phyloP scores from a whole-genome alignment of 106 monocot genomes.

The Dioscorea alata region DNA sequence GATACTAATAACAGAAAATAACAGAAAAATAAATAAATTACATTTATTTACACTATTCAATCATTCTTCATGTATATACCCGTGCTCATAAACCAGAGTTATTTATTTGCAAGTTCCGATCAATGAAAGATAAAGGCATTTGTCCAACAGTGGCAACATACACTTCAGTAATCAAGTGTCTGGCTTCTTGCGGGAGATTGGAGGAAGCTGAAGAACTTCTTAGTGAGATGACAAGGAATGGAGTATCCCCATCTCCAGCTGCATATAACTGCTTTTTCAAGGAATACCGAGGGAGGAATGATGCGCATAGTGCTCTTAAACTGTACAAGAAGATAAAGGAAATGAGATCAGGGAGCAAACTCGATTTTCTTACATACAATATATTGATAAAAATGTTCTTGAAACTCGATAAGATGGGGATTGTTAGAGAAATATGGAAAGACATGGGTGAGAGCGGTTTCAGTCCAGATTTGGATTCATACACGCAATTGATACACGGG shows the following conservation, averaged over 20 bases:
- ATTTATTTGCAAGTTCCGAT: conserved; percentile 36
- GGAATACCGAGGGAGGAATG: conserved; percentile 86
- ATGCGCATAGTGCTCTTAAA: conserved; percentile 39
- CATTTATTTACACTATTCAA: too few species aligned
- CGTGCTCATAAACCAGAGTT: conserved; percentile 90
- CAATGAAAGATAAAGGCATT: conserved; percentile 82
- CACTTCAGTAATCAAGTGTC: conserved; percentile 87
- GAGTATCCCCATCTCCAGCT: conserved; percentile 59
- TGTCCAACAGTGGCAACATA: conserved; percentile 80
- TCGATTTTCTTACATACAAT: conserved; percentile 79
- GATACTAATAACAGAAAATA: too few species aligned
- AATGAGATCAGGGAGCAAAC: conserved; percentile 15
- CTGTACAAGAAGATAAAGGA: conserved; percentile 82
- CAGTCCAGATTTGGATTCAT: conserved; percentile 85
- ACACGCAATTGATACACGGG: conserved; percentile 76
- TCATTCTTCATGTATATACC: conserved; percentile 87
- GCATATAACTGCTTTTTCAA: conserved; percentile 97
- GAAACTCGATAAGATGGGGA: conserved; percentile 29
- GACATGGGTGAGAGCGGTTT: conserved; percentile 60
- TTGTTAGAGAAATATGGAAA: conserved; percentile 65
- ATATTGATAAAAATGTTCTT: conserved; percentile 73
- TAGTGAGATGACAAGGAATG: conserved; percentile 56
- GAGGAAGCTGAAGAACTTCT: conserved; percentile 78
- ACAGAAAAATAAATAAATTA: too few species aligned
- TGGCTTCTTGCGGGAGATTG: conserved; percentile 83